Conservation (phyloP, 1,139 yeast species). For the Saccharomycopsis phalli region DNA sequence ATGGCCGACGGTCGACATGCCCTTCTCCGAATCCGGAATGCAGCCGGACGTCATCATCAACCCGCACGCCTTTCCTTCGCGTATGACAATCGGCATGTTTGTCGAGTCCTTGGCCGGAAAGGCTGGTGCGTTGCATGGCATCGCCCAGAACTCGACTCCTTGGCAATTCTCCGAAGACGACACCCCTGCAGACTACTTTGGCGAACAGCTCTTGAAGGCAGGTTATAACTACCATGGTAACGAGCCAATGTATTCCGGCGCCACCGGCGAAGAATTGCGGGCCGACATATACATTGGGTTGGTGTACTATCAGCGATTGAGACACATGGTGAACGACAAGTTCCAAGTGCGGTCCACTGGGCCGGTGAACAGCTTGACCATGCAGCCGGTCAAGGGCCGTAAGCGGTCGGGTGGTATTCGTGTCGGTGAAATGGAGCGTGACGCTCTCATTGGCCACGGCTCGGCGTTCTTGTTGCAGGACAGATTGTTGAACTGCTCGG, state of each 20-base stretch:
- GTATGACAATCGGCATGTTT: slow-evolving; percentile 99
- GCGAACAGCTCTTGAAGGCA: slow-evolving; percentile 77
- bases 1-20: slow-evolving; percentile 97
- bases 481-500: slow-evolving; percentile 90
- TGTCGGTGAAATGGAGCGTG: slow-evolving; percentile 73
- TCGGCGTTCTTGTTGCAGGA: slow-evolving; percentile 95
- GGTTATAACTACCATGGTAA: slow-evolving; percentile 98
- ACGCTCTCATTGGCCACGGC: slow-evolving; percentile 97
- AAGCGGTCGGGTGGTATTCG: slow-evolving; percentile 99
- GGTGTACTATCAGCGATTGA: slow-evolving; percentile 93
- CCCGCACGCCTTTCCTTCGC: slow-evolving; percentile 99
- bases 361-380: slow-evolving; percentile 90
- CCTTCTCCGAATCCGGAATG: slow-evolving; percentile 90
- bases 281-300: slow-evolving; percentile 85
- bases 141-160: slow-evolving; percentile 96
- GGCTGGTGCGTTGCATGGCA: slow-evolving; percentile 93
- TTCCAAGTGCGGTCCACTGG: slow-evolving; percentile 99
- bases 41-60: slow-evolving; percentile 96
- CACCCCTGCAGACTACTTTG: slow-evolving; percentile 96
- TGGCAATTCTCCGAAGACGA: slow-evolving; percentile 88
- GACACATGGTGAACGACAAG: slow-evolving; percentile 99
- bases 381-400: slow-evolving; percentile 99
- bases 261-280: slow-evolving; percentile 94
- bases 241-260: slow-evolving; percentile 98
- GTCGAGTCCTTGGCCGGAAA: slow-evolving; percentile 97